Percentiles rank a stretch among this genome's conserved stretches.
Conservation (phyloP, 2,329 filamentous ascomycete genomes). For the Diaporthe caulivora region DNA sequence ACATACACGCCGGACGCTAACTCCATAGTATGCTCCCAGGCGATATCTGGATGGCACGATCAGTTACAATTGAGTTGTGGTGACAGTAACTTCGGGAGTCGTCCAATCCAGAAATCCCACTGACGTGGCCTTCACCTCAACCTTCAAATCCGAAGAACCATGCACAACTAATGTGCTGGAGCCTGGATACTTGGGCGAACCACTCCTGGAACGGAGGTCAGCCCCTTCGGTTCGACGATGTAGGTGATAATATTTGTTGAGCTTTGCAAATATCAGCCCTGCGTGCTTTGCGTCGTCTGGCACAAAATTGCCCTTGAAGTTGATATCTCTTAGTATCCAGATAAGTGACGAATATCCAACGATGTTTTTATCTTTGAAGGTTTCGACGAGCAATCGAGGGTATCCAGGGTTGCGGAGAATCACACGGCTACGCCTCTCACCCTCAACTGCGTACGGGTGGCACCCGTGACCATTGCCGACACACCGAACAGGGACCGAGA, state of each 20-base stretch:
- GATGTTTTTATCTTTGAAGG: neutral
- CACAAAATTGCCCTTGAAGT: neutral
- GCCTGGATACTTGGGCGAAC: too few species aligned
- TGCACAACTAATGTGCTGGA: neutral
- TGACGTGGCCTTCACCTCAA: neutral
- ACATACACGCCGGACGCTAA: too few species aligned
- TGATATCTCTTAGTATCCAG: neutral
- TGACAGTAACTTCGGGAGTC: neutral
- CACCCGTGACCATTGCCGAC: neutral
- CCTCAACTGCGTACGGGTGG: neutral
- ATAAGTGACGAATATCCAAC: neutral
- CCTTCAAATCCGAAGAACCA: neutral
- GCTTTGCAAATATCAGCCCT: neutral
- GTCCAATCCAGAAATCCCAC: neutral
- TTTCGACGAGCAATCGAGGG: neutral
- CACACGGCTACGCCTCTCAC: neutral
- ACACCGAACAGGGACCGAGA: neutral
- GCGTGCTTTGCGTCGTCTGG: neutral
- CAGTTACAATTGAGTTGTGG: neutral
- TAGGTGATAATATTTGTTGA: too few species aligned
- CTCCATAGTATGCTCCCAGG: too few species aligned
- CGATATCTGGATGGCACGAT: too few species aligned
- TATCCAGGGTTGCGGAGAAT: neutral
- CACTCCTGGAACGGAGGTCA: too few species aligned
- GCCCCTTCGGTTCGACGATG: too few species aligned